Evolutionary conservation across 805 yeast species (phyloP), one percentile per base, ranked within the genome.

Genomic region (Candida methanosorbosa): DNA sequence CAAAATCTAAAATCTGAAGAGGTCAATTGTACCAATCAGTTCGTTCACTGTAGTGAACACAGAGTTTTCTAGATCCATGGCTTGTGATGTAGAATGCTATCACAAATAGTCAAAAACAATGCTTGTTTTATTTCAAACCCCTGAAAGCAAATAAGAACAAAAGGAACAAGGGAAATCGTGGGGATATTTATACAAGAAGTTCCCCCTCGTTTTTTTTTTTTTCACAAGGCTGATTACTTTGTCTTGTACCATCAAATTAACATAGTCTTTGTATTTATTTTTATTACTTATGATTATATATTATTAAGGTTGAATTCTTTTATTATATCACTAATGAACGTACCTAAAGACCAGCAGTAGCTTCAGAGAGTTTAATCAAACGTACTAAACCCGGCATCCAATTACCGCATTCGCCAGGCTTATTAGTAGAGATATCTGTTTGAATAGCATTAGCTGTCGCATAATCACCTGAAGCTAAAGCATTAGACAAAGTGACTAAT

Each of bases 331-430:
- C 9, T 21, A 21, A 21, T n/a, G 23, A 21, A 8, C 23, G 11
- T 8, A 9, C 8, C 11, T 22, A 33, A 14, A 32, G 22, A 17
- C 22, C 22, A 18, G 24, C 27, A 18, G 24, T 43, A 6, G 52
- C 78, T 46, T 72, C 75, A 13, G 67, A 75, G 72, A 92, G 84
- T 42, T 80, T 81, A 41, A 90, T 76, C 42, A 92, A 69, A 46
- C 97, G 76, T 58, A 81, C 86, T 31, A 92, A 80, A 47, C 98
- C 98, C 22, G 82, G 75, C 63, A 82, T 74, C 98, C 98, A 92
- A 49, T 81, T 77, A 12, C 95, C 96, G 43, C 81, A 75, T 56
- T 88, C 94, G 18, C 70, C 74, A 18, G 79, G 70, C 41, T 73
- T 69, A 25, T 72, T 69, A 7, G 85, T 69, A 17, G 81, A 72